Base-by-base conservation (phyloP, 108 stramenopile genomes). In the Aurantiochytrium sp. region DNA sequence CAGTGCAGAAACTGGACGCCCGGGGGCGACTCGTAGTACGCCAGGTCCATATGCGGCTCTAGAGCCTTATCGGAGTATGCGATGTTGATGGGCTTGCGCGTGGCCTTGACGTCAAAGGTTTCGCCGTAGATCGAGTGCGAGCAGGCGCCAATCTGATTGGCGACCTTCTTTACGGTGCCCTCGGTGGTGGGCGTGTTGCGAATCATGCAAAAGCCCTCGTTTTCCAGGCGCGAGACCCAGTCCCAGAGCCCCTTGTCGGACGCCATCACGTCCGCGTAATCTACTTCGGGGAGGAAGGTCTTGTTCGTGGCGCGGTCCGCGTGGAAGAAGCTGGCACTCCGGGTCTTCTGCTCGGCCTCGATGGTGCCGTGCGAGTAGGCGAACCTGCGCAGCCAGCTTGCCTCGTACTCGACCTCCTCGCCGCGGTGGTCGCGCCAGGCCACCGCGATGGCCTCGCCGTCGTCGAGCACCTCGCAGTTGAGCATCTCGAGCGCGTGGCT, bases 1-100 rank as follows among this genome's bases (percentile, higher is more conserved):
- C 90, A 90, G 42, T 89, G 88, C 17, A 90, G 45, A 0, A 90
- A 31, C 87, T 90, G 90, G 4, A 89, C 15, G 27, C 90, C 90
- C 27, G 90, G 90, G 15, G 86, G 86, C n/a, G 86, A 87, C 55
- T 90, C 90, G 53, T 89, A 89, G 55, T 90, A 90, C 21, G 41
- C 55, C 21, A 90, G 86, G 52, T 90, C 90, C 86, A 54, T 54
- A 52, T 90, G 90, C 30, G 55, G 42, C 48, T 87, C 68, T 17
- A 89, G 55, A 3, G 15, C 68, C 32, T 19, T 4, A 8, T 27
- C 22, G 8, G 73, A 55, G 73, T 89, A 89, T 1, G 89, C 89
- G 12, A 73, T 55, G 50, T 89, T 89, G 41, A 87, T 68, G 5
- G 89, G 87, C 27, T 54, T 22, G 10, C 4, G 15, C 4, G 17